Evolutionary conservation across 75 land plant genomes (phyloP), one percentile per base, ranked within the genome.

Genomic region (Picea sitchensis): DNA sequence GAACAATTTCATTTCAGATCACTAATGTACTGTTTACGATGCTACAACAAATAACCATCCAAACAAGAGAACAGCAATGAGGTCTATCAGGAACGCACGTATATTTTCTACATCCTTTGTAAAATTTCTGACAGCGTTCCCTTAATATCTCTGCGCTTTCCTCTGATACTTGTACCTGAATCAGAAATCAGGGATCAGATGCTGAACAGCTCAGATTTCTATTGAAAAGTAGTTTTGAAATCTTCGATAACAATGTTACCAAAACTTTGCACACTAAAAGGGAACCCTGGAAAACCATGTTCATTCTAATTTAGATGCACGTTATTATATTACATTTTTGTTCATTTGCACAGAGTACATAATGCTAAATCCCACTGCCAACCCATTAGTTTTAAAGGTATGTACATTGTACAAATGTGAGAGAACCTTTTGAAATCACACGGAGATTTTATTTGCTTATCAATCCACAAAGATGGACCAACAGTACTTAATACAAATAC

Each of bases 71-170:
- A 71, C 14, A 71, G 9, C 54, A 71, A 71, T 44, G 54, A 71
- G 73, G n/a, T 20, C 12, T 71, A 36, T 71, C 51, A 38, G 51
- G 5, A 5, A 86, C 96, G 78, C 81, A 96, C 99, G 91, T 92
- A 80, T 91, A 95, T 80, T 90, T 98, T 58, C 88, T 90, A 73
- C 96, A 90, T 38, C 98, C 99, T 86, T 89, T 95, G 77, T 90
- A 84, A 32, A 98, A 88, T 59, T 82, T 94, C 72, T 90, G 91
- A 71, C 99, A 98, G 36, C 99, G 94, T 80, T 95, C 98, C 83
- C 87, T 87, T 76, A 98, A 81, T 73, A 90, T 91, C 63, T 98
- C 96, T 30, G 96, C 80, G 68, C 85, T 86, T 36, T 89, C 90
- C 75, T 98, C 98, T 31, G 92, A 57, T 58, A 91, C 91, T 81